These are phyloP conservation scores for Ophiostoma quercus DNA, from an alignment of 2,329 filamentous ascomycete species.

Conservation along the genomic window DNA sequence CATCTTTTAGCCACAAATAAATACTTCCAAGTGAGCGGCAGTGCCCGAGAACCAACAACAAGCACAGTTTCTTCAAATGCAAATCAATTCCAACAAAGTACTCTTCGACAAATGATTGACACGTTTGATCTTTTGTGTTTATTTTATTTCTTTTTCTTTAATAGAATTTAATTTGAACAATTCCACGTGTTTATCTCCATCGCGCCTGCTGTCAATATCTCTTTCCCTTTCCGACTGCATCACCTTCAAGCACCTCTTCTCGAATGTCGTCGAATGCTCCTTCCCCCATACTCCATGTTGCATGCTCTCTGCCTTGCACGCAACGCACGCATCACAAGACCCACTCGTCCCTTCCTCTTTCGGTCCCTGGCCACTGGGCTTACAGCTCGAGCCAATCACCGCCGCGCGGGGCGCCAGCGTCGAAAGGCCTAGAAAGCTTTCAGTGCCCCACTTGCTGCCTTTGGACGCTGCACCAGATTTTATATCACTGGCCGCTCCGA, in stretches of 20 bases:
- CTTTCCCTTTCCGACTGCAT: neutral
- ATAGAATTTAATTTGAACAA: neutral
- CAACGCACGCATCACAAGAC: neutral
- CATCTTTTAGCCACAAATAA: neutral
- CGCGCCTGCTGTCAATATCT: neutral
- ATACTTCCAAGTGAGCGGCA: neutral
- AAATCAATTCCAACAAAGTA: neutral
- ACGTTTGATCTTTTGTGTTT: neutral
- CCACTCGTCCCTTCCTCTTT: slow-evolving; percentile 4
- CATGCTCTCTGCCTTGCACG: slow-evolving; percentile 1
- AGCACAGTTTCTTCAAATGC: neutral
- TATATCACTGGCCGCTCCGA: slow-evolving; percentile 1
- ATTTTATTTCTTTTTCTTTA: neutral
- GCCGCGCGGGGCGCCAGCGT: slow-evolving; percentile 19
- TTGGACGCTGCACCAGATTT: slow-evolving; percentile 15
- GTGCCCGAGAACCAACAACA: no score
- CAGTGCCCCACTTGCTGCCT: slow-evolving; percentile 22
- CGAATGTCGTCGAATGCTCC: slow-evolving; percentile 13
- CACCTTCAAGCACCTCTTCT: neutral
- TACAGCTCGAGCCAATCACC: slow-evolving; percentile 24
- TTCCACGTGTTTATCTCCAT: neutral
- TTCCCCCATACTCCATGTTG: neutral
- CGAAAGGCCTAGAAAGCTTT: slow-evolving; percentile 31
- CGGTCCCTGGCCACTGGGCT: neutral
- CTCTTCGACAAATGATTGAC: no score